Evolutionary conservation across 225 moss, liverwort and hornwort species (phyloP).

Genomic region (Physcomitrium patens): DNA sequence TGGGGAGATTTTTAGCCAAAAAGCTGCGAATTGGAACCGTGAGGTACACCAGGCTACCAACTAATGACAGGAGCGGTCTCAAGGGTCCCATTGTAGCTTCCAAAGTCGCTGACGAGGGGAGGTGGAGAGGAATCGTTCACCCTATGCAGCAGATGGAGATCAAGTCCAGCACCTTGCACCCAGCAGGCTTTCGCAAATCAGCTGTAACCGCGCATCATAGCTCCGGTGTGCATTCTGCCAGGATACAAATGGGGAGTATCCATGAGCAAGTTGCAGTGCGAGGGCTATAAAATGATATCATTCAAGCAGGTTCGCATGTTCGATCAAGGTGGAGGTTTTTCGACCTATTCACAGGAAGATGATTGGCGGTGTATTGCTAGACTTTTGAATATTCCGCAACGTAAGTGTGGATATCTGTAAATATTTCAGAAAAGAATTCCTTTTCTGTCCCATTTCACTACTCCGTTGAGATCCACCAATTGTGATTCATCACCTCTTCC

Average conservation of each 20-base stretch:
- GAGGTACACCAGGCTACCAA: slow-evolving; percentile 27
- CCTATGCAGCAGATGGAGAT: slow-evolving; percentile 24
- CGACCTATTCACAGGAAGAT: neutral
- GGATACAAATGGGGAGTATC: slow-evolving; percentile 30
- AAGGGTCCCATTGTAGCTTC: slow-evolving; percentile 29
- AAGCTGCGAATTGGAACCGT: slow-evolving; percentile 31
- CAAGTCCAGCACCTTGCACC: neutral
- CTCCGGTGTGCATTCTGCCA: slow-evolving; percentile 36
- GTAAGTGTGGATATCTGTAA: slow-evolving; percentile 17
- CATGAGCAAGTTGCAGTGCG: slow-evolving; percentile 31
- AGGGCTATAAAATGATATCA: neutral
- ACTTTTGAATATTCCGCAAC: slow-evolving; percentile 9
- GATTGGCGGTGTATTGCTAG: neutral
- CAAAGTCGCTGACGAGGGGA: slow-evolving; percentile 45
- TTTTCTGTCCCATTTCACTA: slow-evolving; percentile 29
- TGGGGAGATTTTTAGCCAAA: slow-evolving; percentile 33
- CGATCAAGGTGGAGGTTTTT: neutral
- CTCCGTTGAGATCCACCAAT: neutral
- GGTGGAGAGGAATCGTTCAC: neutral
- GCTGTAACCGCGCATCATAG: slow-evolving; percentile 6
- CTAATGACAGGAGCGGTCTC: slow-evolving; percentile 12
- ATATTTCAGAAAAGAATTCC: slow-evolving; percentile 28
- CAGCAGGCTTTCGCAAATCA: neutral
- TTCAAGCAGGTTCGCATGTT: neutral
- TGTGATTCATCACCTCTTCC: neutral